Percentiles rank a stretch among this genome's conserved stretches.
phyloP scores from a whole-genome alignment of 805 yeast species.

The Starmerella stigmatis region DNA sequence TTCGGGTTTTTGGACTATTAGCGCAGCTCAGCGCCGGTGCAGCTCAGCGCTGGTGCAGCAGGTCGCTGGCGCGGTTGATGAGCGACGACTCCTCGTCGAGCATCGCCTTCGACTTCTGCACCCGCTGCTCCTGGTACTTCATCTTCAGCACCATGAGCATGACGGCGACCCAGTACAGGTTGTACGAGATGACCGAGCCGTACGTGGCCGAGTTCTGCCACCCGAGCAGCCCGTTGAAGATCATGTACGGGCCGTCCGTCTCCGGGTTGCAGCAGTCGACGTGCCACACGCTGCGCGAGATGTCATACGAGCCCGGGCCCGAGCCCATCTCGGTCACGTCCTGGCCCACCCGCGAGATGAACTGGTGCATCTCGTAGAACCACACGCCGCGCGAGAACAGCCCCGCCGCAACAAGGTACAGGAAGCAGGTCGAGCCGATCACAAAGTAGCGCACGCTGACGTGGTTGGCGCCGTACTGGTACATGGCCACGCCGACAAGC shows the following conservation, averaged over 20 bases:
- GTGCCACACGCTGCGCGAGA: constrained; percentile 75
- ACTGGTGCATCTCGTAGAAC: constrained; percentile 74
- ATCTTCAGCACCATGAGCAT: constrained; percentile 39
- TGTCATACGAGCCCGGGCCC: constrained; percentile 89
- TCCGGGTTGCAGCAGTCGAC: constrained; percentile 90
- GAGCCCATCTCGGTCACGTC: constrained; percentile 83
- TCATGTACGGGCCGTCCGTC: constrained; percentile 89
- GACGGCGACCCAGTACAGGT: constrained; percentile 53
- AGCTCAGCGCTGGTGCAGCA: constrained; percentile 1
- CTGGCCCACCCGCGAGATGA: constrained; percentile 66
- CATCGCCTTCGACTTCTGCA: not conserved
- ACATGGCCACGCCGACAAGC: constrained; percentile 54
- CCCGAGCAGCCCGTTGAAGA: constrained; percentile 76
- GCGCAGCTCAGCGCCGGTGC: not conserved
- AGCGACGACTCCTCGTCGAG: constrained; percentile 18
- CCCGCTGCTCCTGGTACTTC: constrained; percentile 34
- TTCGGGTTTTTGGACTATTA: too few species aligned
- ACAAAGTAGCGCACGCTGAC: constrained; percentile 65
- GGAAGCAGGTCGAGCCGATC: constrained; percentile 63
- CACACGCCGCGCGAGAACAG: constrained; percentile 78
- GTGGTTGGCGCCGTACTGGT: constrained; percentile 61
- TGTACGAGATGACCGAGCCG: constrained; percentile 70
- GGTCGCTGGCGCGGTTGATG: constrained; percentile 18
- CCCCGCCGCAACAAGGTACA: constrained; percentile 81
- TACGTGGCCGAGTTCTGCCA: constrained; percentile 93